Conservation (phyloP, 1,284 basidiomycete species). For the Trametes versicolor region DNA sequence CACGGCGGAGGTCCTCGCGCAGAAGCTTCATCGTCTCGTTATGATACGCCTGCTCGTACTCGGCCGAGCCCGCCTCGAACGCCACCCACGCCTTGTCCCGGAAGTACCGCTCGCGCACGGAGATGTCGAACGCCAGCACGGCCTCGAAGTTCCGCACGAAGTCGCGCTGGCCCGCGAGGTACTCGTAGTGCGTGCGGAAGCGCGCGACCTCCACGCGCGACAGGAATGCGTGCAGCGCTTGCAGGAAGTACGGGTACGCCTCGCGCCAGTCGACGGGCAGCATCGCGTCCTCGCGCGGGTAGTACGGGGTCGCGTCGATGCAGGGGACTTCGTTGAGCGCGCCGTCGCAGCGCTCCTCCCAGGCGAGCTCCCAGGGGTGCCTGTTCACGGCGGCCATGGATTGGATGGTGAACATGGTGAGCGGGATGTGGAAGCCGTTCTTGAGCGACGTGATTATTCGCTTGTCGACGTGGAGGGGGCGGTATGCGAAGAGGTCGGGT, state of each 20-base stretch:
- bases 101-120: slow-evolving; percentile 2
- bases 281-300: neutral
- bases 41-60: neutral
- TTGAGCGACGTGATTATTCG: neutral
- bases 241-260: neutral
- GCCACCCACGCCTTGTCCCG: neutral
- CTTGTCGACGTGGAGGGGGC: neutral
- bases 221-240: neutral
- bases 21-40: neutral
- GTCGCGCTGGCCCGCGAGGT: neutral
- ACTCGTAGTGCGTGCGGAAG: slow-evolving; percentile 4
- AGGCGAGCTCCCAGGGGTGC: neutral
- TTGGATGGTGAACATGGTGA: neutral
- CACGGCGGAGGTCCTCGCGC: neutral
- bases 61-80: neutral
- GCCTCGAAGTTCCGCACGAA: neutral
- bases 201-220: neutral
- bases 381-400: neutral
- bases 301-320: neutral
- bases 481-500: neutral
- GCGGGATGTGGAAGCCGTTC: slow-evolving; percentile 1
- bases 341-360: neutral
- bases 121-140: slow-evolving; percentile 4
- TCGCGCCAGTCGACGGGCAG: slow-evolving; percentile 7
- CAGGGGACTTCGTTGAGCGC: neutral